Base-by-base conservation (phyloP, 257 asterid genomes). In the Gentiana straminea region DNA sequence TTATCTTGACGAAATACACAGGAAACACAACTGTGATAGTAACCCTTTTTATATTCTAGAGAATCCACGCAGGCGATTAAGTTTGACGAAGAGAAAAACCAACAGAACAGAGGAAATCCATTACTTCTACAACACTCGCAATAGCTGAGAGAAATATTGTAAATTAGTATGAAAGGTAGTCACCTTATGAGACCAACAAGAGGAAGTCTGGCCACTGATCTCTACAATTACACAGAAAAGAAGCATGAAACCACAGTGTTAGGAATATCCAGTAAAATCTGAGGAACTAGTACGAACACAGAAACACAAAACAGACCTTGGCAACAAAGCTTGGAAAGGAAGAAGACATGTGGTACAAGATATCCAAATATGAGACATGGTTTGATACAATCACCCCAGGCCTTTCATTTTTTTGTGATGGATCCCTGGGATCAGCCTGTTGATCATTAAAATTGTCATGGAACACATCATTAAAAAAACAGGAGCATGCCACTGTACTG, bases 321-420 rank as follows among this genome's bases (percentile, higher is more conserved):
- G 97, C 97, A 45, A 86, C 97, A 72, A 89, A 89, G 77, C 95
- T 89, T 51, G 97, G 94, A 68, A 84, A 89, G 34, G 86, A 81
- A 60, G 79, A 68, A 43, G 90, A 84, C 97, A 78, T 80, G 69
- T 89, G 97, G 70, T 83, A 89, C 55, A 89, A 74, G 65, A 89
- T 89, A 78, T 89, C 97, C 70, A 89, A 50, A 75, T 89, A 83
- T 3, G 97, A 89, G 44, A 89, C 80, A 67, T 89, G 97, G 64
- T 89, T 89, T 33, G 94, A 89, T 56, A 84, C 74, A 61, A 89
- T 80, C 39, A 81, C 95, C 61, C 94, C 97, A 46, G 92, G 85
- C 64, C 83, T 73, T 71, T 75, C 81, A 67, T 70, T 73, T 59
- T 78, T 88, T 63, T 70, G 70, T 3, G 72, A 49, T 63, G 66